phyloP scores from a whole-genome alignment of 768 basidiomycete species.

The Mycena metata region DNA sequence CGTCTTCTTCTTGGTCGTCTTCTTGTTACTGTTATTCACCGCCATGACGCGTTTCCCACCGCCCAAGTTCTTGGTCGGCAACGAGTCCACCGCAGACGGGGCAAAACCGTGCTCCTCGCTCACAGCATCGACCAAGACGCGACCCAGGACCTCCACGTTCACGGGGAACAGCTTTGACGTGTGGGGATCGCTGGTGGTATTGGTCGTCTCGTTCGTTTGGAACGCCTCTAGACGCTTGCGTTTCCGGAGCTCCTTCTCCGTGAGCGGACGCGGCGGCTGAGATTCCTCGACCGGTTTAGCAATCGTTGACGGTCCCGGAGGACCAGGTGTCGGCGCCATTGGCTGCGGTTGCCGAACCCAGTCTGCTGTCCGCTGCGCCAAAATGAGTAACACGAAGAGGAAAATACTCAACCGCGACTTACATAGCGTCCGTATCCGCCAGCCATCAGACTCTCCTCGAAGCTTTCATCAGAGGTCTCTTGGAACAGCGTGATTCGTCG shows the following conservation, averaged over 20 bases:
- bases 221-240: slow-evolving; percentile 80
- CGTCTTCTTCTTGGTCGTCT: slow-evolving; percentile 60
- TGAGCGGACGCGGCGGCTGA: slow-evolving; percentile 53
- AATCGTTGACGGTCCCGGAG: slow-evolving; percentile 59
- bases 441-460: slow-evolving; percentile 87
- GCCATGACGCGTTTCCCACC: slow-evolving; percentile 49
- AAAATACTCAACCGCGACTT: slow-evolving; percentile 45
- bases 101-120: slow-evolving; percentile 52
- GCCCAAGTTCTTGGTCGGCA: slow-evolving; percentile 55
- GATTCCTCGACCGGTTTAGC: slow-evolving; percentile 57
- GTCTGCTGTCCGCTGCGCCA: slow-evolving; percentile 66
- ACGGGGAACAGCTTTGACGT: slow-evolving; percentile 69
- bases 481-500: slow-evolving; percentile 82
- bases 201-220: slow-evolving; percentile 52
- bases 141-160: slow-evolving; percentile 76
- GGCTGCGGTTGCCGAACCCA: slow-evolving; percentile 72
- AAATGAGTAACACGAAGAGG: slow-evolving; percentile 18
- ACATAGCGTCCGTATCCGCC: slow-evolving; percentile 86
- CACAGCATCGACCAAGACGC: slow-evolving; percentile 74
- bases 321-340: slow-evolving; percentile 55
- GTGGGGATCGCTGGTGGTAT: slow-evolving; percentile 44
- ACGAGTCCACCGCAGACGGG: slow-evolving; percentile 46
- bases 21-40: slow-evolving; percentile 13
- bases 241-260: slow-evolving; percentile 76
- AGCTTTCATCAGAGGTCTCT: slow-evolving; percentile 86